Conservation (phyloP, 805 yeast genomes). For the Hanseniaspora taiwanica region DNA sequence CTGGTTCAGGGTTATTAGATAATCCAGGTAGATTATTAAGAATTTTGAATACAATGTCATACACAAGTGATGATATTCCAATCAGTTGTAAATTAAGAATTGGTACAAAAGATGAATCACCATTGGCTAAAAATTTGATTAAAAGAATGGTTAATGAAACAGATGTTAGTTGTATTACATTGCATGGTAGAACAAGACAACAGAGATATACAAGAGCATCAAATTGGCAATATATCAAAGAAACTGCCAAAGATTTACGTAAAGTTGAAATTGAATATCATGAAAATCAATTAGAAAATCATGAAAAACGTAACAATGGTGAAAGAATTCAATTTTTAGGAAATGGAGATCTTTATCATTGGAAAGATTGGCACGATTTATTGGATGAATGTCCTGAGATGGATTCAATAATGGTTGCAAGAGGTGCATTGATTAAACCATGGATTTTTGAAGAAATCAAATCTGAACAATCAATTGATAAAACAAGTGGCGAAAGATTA, state of each 20-base stretch:
- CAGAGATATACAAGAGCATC: constrained; percentile 88
- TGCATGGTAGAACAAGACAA: constrained; percentile 94
- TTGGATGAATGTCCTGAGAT: constrained; percentile 40
- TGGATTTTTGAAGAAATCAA: constrained; percentile 98
- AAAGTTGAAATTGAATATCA: constrained; percentile 38
- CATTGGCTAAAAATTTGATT: constrained; percentile 73
- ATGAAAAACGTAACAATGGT: constrained; percentile 42
- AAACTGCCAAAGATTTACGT: constrained; percentile 57
- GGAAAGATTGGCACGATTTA: constrained; percentile 78
- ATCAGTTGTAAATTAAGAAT: constrained; percentile 85
- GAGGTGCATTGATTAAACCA: constrained; percentile 96
- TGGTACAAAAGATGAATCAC: constrained; percentile 75
- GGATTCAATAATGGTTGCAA: constrained; percentile 93
- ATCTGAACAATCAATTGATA: constrained; percentile 78
- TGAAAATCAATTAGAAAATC: constrained; percentile 42
- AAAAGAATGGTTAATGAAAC: constrained; percentile 61
- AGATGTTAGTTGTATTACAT: constrained; percentile 78
- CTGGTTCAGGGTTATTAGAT: constrained; percentile 87
- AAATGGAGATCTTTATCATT: constrained; percentile 83
- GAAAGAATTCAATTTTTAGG: constrained; percentile 74
- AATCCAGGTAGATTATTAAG: constrained; percentile 72
- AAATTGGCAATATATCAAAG: constrained; percentile 80
- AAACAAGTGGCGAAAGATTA: constrained; percentile 78
- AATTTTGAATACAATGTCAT: constrained; percentile 78
- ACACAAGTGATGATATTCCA: constrained; percentile 81